phyloP scores from a whole-genome alignment of 2,329 filamentous ascomycete species.

The Phialophora macrospora region DNA sequence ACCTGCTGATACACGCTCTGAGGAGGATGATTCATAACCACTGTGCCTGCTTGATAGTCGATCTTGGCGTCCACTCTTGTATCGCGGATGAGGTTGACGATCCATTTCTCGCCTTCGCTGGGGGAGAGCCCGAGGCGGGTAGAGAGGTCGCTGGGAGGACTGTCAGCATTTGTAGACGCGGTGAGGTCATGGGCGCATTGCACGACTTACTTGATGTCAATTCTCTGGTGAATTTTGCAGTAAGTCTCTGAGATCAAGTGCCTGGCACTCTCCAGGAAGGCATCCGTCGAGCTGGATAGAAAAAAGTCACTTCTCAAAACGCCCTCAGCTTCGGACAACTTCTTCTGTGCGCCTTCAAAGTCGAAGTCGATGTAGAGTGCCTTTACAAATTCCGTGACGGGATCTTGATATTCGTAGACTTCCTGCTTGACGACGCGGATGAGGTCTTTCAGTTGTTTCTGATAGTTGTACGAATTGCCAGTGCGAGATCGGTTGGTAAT shows the following conservation, averaged over 20 bases:
- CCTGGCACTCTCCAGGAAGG: slow-evolving; percentile 90
- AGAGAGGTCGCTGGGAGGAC: slow-evolving; percentile 71
- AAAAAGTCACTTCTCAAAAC: slow-evolving; percentile 96
- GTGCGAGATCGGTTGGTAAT: slow-evolving; percentile 87
- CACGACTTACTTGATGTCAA: slow-evolving; percentile 79
- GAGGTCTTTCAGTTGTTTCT: slow-evolving; percentile 98
- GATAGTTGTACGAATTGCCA: slow-evolving; percentile 83
- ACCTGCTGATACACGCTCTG: slow-evolving; percentile 99
- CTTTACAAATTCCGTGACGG: slow-evolving; percentile 93
- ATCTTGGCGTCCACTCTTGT: slow-evolving; percentile 98
- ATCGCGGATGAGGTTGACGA: slow-evolving; percentile 98
- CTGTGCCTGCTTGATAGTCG: slow-evolving; percentile 97
- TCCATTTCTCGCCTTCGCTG: slow-evolving; percentile 99
- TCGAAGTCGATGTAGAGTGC: slow-evolving; percentile 96
- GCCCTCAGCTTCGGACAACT: slow-evolving; percentile 84
- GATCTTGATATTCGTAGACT: slow-evolving; percentile 95
- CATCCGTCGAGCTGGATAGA: slow-evolving; percentile 79
- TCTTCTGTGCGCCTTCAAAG: slow-evolving; percentile 93
- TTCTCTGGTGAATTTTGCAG: slow-evolving; percentile 99
- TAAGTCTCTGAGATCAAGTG: slow-evolving; percentile 98
- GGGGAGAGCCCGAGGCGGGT: slow-evolving; percentile 87
- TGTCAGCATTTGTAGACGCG: slow-evolving; percentile 20
- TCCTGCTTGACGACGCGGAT: slow-evolving; percentile 96
- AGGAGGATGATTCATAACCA: slow-evolving; percentile 98
- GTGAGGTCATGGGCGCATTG: not conserved